Evolutionary conservation across 1,284 basidiomycete genomes (phyloP), one percentile per base, ranked within the genome.

Genomic region (Sanghuangporus weigelae): DNA sequence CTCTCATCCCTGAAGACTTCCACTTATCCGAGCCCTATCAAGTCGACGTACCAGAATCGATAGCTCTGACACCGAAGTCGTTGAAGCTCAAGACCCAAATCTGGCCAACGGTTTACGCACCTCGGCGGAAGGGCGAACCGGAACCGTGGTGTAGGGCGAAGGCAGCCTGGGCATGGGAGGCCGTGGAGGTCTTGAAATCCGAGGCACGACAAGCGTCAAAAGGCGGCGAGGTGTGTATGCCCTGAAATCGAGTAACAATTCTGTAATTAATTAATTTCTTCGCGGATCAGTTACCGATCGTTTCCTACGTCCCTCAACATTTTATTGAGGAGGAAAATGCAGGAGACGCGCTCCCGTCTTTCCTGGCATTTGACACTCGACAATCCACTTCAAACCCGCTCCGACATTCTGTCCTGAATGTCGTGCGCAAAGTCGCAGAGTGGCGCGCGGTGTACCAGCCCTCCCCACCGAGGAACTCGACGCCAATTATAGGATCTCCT

Each of bases 31-130:
- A 71, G 16, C 88, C 89, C 0, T 86, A 89, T 70, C 72, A 79
- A 1, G 71, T 84, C 1, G 69, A 77, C 1, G 91, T 97, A 0
- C 95, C 96, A 0, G 75, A 79, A 23, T 80, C 82, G 7, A 80
- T 88, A 6, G 95, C 95, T 0, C 78, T 90, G 2, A 94, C 90
- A 0, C 79, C 79, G 1, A 79, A 79, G 14, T 89, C 95, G 19
- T 78, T 94, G 3, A 73, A 76, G 26, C 74, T 85, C 44, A 94
- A 95, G 74, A 81, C 82, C 48, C 73, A 79, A 0, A 74, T 90
- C 26, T 96, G 95, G 95, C 95, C 95, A 0, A 93, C 93, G 7
- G 76, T 86, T 7, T 91, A 86, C 68, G 80, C 89, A 1, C 93
- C 93, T 0, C 80, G 83, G 16, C 81, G 87, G 51, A 91, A 90